phyloP scores from a whole-genome alignment of 306 rosid genomes.

The Medicago ruthenica region DNA sequence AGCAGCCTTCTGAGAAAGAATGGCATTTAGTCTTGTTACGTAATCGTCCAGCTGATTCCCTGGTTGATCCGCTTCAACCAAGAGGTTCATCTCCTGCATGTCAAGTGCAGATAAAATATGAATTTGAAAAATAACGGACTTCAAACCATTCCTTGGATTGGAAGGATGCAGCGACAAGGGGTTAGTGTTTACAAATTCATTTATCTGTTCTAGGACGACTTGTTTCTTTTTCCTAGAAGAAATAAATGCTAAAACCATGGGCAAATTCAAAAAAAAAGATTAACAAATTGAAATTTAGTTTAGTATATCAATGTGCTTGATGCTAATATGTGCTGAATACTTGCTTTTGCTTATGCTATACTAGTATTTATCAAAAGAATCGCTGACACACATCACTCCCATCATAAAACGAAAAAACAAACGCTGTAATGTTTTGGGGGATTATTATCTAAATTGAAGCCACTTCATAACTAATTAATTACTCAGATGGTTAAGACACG shows the following conservation, averaged over 20 bases:
- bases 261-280: slow-evolving; percentile 7
- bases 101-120: slow-evolving; percentile 25
- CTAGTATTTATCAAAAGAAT: slow-evolving; percentile 18
- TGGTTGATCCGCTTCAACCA: slow-evolving; percentile 97
- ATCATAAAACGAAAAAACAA: neutral
- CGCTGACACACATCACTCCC: neutral
- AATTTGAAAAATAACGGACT: slow-evolving; percentile 17
- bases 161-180: slow-evolving; percentile 27
- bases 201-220: slow-evolving; percentile 8
- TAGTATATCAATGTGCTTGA: slow-evolving; percentile 1
- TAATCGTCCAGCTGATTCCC: slow-evolving; percentile 92
- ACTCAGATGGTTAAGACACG: slow-evolving; percentile 10
- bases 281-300: slow-evolving; percentile 12
- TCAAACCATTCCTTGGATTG: neutral
- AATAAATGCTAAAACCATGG: slow-evolving; percentile 18
- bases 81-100: slow-evolving; percentile 94
- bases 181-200: slow-evolving; percentile 12
- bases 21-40: slow-evolving; percentile 73
- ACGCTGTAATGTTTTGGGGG: neutral
- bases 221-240: slow-evolving; percentile 16
- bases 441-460: slow-evolving; percentile 12
- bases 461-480: slow-evolving; percentile 29
- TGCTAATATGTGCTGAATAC: neutral
- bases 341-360: slow-evolving; percentile 4
- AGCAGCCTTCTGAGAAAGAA: slow-evolving; percentile 97